Base-by-base conservation (phyloP, 2,329 filamentous ascomycete genomes). In the Aspergillus nomiae region DNA sequence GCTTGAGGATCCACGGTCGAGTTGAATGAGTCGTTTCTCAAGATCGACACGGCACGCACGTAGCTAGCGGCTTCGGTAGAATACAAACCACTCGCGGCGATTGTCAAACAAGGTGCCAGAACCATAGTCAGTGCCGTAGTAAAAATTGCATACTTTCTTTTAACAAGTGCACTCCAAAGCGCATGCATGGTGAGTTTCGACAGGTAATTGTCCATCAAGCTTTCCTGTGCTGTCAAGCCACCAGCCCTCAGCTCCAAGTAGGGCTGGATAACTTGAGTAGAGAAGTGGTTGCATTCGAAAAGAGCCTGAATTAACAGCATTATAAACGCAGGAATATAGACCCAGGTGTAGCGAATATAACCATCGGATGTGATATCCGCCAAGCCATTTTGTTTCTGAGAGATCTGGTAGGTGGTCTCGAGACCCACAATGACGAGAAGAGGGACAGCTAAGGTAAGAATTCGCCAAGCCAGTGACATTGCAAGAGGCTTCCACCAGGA, bases 151-250 rank as follows among this genome's bases (percentile, higher is more conserved):
- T 54, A 68, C 46, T 65, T 66, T 11, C 48, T 45, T 45, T 68
- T 68, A 43, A 43, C n/a, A 16, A 70, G 51, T 0, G 78, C 80
- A 11, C 84, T 89, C 77, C 88, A 87, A 64, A 82, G 84, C 63
- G 84, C 81, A 3, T 88, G 86, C 61, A 78, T 80, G 34, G 80
- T 61, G 9, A 70, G 53, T 46, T 70, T 69, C 34, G 64, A 61
- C 8, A 67, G 63, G 14, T 70, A 65, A 24, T 70, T 67, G 32
- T 69, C 64, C 30, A 67, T 61, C 19, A 71, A 62, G n/a, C 60
- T 67, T 28, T 55, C 59, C 9, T 64, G 51, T 41, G 65, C 41
- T 0, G 62, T 53, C 43, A 61, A 60, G 5, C 34, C 59, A 21
- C 63, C 64, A 11, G 58, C 58, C 10, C 58, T 57, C 21, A 71